Percentiles rank a stretch among this genome's conserved stretches.
phyloP scores from a whole-genome alignment of 2,329 filamentous ascomycete genomes.

The Apiospora malaysiana region DNA sequence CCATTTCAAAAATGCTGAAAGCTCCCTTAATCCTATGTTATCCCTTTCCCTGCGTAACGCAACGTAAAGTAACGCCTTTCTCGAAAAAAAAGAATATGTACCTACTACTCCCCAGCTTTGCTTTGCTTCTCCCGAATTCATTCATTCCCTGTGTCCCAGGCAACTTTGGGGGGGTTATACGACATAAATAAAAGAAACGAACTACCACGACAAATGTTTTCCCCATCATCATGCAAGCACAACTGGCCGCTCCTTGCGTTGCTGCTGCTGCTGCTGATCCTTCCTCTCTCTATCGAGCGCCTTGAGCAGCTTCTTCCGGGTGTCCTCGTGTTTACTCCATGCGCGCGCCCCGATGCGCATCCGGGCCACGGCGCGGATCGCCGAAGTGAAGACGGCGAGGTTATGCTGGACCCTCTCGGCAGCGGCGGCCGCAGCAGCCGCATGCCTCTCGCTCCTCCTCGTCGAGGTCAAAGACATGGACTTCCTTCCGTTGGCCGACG shows the following conservation, averaged over 20 bases:
- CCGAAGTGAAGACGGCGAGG: constrained; percentile 52
- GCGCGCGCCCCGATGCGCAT: constrained; percentile 52
- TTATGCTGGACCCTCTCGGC: constrained; percentile 32
- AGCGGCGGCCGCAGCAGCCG: not conserved
- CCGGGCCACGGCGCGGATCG: constrained; percentile 59
- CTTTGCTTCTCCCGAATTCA: not conserved
- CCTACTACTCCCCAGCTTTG: not conserved
- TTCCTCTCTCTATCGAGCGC: constrained; percentile 29
- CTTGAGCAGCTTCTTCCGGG: constrained; percentile 53
- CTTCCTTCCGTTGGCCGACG: constrained; percentile 13
- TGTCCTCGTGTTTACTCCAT: constrained; percentile 59
- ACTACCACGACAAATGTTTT: not conserved
- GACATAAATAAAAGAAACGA: not conserved
- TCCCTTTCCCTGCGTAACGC: not conserved
- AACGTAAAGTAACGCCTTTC: constrained; percentile 7
- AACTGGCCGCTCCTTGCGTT: not conserved
- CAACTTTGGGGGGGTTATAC: not conserved
- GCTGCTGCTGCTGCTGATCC: not conserved
- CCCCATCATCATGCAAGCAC: not conserved
- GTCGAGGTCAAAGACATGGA: not conserved
- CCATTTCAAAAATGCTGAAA: constrained; percentile 2
- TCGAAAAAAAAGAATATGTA: not conserved
- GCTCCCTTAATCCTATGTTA: not conserved
- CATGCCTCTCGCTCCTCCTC: not conserved
- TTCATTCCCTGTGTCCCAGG: not conserved